Evolutionary conservation across 2,329 filamentous ascomycete species (phyloP), one percentile per base, ranked within the genome.

Genomic region (Fusarium lateritium): DNA sequence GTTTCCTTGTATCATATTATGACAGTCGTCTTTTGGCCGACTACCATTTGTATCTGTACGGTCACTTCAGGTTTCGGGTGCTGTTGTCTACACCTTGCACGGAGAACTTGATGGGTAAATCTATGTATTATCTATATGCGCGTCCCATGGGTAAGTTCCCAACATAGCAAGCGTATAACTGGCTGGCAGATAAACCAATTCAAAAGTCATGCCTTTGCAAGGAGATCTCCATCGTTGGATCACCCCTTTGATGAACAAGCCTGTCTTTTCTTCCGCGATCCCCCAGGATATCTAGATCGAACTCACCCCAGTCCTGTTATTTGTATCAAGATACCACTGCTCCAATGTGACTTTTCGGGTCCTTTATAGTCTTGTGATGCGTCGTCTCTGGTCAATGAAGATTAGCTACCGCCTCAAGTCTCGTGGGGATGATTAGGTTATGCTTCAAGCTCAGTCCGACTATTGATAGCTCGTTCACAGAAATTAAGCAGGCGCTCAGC

Each of bases 1-100:
- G 34, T 39, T 33, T 54, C 44, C 47, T 38, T 70, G 63, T 70
- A 70, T 47, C 28, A 68, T 70, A 68, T 56, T 5, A 43, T 49
- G 50, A 51, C 21, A 47, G 40, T 39, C 38, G 42, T 24, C 22
- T 45, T 33, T 13, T 2, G 8, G 15, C 26, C 26, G 17, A 17
- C 40, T 24, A 11, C 45, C 50, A 44, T 44, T 24, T 70, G 50
- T 70, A 70, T 42, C 11, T 61, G n/a, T 57, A 56, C 40, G 15
- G 14, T 42, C 22, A 9, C 6, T 53, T 38, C n/a, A 31, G 24
- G 34, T 38, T 45, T 38, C 15, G 3, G 15, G 28, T 50, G 28
- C n/a, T 21, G 19, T 36, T 19, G 11, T 39, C 13, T 26, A 42
- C 17, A 28, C 14, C 26, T 22, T 33, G 14, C 17, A 11, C 26